Conservation (phyloP, 495 filamentous ascomycete species). For the Chaetomium fimeti region DNA sequence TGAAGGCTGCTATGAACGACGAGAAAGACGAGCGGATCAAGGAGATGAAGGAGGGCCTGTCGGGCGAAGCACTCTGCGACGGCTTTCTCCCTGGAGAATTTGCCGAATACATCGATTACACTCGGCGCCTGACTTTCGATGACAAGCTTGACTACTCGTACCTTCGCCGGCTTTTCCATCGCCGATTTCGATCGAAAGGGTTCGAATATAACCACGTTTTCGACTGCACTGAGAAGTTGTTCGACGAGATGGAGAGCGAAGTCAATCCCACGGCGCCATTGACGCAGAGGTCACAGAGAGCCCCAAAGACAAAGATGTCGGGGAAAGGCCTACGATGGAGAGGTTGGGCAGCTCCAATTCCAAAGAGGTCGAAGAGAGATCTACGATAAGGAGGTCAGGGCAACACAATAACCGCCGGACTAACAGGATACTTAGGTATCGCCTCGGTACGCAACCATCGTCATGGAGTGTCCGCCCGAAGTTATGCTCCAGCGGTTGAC, state of each 20-base stretch:
- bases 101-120: constrained; percentile 31
- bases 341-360: constrained; percentile 12
- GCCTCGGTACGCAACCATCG: no score
- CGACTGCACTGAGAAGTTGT: constrained; percentile 35
- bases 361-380: constrained; percentile 15
- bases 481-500: no score
- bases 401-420: constrained; percentile 3
- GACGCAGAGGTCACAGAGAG: constrained; percentile 7
- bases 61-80: constrained; percentile 27
- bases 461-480: no score
- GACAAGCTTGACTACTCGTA: constrained; percentile 35
- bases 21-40: constrained; percentile 23
- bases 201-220: constrained; percentile 38
- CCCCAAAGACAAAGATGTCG: constrained; percentile 6
- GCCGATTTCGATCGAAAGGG: constrained; percentile 32
- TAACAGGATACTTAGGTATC: no score
- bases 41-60: constrained; percentile 30
- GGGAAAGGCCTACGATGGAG: constrained; percentile 13
- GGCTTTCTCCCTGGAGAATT: constrained; percentile 31
- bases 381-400: constrained; percentile 7
- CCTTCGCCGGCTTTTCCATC: constrained; percentile 33
- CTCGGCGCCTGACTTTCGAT: constrained; percentile 28
- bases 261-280: constrained; percentile 5
- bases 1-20: constrained; percentile 26
- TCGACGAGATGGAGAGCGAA: constrained; percentile 21